Evolutionary conservation across 805 yeast species (phyloP).

Genomic region (Torulaspora maleeae): DNA sequence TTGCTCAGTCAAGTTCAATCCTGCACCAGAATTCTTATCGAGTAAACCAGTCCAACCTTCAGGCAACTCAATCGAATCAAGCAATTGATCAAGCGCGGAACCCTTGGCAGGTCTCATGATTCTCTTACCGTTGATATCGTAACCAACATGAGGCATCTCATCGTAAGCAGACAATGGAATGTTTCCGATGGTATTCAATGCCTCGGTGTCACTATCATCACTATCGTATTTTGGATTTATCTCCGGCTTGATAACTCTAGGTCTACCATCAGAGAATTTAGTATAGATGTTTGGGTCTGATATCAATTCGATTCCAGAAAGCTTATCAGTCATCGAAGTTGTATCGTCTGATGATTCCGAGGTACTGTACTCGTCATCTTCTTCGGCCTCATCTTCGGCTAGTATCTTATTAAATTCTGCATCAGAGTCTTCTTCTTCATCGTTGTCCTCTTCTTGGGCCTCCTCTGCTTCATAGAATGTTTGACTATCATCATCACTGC

Average conservation of each 20-base stretch:
- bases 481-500: conserved; percentile 26
- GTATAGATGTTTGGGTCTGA: conserved; percentile 44
- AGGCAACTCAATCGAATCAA: conserved; percentile 89
- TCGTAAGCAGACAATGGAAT: conserved; percentile 91
- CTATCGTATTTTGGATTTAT: conserved; percentile 92
- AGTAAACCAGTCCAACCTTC: conserved; percentile 98
- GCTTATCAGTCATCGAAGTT: conserved; percentile 47
- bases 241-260: conserved; percentile 78
- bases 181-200: conserved; percentile 86
- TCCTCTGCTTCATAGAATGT: conserved; percentile 55
- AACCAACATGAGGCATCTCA: conserved; percentile 95
- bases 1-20: conserved; percentile 76
- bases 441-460: conserved; percentile 17
- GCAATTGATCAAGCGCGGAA: conserved; percentile 82
- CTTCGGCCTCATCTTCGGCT: conserved; percentile 45
- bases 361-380: conserved; percentile 24
- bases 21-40: conserved; percentile 82
- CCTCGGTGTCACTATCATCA: conserved; percentile 84
- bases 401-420: conserved; percentile 59
- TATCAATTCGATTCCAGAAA: conserved; percentile 51
- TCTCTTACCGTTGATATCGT: conserved; percentile 94
- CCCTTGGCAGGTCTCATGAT: conserved; percentile 99
- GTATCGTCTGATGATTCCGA: conserved; percentile 41
- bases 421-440: conserved; percentile 48
- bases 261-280: conserved; percentile 70